A percentile compares a stretch with the other conserved stretches of the same genome.
These are phyloP conservation scores for Lentinula edodes DNA, from an alignment of 768 basidiomycete genomes.

Conservation along the genomic window DNA sequence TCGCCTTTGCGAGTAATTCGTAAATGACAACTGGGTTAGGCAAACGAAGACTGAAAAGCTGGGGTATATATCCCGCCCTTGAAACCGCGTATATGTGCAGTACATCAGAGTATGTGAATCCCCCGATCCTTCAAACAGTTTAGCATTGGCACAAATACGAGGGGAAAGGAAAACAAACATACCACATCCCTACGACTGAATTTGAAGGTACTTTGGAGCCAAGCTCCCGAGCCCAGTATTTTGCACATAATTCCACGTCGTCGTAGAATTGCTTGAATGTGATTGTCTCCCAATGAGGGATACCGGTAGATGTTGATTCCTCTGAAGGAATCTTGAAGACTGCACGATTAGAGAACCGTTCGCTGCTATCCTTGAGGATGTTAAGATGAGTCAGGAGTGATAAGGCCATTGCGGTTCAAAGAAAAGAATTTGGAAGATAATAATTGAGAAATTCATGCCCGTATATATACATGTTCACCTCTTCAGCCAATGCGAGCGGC, in stretches of 20 bases:
- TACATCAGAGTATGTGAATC: slow-evolving; percentile 66
- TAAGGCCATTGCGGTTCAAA: neutral
- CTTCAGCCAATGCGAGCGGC: neutral
- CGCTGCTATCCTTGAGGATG: slow-evolving; percentile 53
- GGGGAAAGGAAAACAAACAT: slow-evolving; percentile 17
- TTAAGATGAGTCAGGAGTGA: slow-evolving; percentile 48
- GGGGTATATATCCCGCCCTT: slow-evolving; percentile 72
- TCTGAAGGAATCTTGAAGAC: slow-evolving; percentile 58
- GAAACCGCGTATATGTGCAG: slow-evolving; percentile 72
- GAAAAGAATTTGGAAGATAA: neutral
- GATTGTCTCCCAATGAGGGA: slow-evolving; percentile 51
- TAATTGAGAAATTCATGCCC: neutral
- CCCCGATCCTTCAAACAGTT: slow-evolving; percentile 50
- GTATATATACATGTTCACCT: neutral
- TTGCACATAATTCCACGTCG: slow-evolving; percentile 63
- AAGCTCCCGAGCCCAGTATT: slow-evolving; percentile 55
- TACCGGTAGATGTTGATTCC: slow-evolving; percentile 33
- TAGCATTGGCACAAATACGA: neutral
- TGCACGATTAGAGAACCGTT: slow-evolving; percentile 39
- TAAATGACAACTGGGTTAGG: slow-evolving; percentile 68
- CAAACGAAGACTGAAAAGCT: slow-evolving; percentile 72
- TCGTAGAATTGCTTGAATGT: slow-evolving; percentile 58
- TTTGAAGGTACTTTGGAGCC: slow-evolving; percentile 39
- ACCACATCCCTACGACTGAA: slow-evolving; percentile 75
- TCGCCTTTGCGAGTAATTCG: slow-evolving; percentile 59